These are phyloP conservation scores for Aspergillus incahuasiensis DNA, from an alignment of 495 filamentous ascomycete species.

Conservation along the genomic window DNA sequence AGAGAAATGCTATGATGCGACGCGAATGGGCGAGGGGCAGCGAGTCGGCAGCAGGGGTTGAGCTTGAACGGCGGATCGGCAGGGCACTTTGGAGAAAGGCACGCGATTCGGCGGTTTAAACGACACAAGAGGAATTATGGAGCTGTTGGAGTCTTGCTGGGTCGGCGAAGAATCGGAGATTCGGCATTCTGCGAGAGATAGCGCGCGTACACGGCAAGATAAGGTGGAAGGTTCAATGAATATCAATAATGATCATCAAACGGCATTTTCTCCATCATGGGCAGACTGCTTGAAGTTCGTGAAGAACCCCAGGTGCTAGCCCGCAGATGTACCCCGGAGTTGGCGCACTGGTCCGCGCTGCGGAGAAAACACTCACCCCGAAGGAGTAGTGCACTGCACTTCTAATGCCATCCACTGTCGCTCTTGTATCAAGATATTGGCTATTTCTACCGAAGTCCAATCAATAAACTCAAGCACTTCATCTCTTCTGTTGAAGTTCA, in stretches of 20 bases:
- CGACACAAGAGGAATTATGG: not conserved
- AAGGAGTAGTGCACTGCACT: no score
- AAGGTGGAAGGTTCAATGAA: no score
- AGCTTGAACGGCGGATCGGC: not conserved
- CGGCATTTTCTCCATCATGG: no score
- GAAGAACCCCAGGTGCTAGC: not conserved
- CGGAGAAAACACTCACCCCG: not conserved
- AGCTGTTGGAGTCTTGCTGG: not conserved
- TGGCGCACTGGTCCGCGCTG: not conserved
- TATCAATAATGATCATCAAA: no score
- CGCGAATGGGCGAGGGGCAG: not conserved
- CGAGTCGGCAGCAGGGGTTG: not conserved
- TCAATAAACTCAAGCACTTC: no score
- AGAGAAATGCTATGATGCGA: not conserved
- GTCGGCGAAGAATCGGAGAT: slow-evolving; percentile 1
- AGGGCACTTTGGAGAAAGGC: not conserved
- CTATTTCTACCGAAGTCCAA: no score
- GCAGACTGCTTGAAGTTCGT: no score
- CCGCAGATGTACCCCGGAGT: not conserved
- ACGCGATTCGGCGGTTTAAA: slow-evolving; percentile 3
- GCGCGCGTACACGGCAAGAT: not conserved
- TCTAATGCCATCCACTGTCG: no score
- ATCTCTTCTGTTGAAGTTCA: no score
- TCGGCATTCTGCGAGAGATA: not conserved
- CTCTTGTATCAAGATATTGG: no score